Evolutionary conservation across 1,284 basidiomycete species (phyloP).

Genomic region (Sporisorium iseilematis-ciliati): DNA sequence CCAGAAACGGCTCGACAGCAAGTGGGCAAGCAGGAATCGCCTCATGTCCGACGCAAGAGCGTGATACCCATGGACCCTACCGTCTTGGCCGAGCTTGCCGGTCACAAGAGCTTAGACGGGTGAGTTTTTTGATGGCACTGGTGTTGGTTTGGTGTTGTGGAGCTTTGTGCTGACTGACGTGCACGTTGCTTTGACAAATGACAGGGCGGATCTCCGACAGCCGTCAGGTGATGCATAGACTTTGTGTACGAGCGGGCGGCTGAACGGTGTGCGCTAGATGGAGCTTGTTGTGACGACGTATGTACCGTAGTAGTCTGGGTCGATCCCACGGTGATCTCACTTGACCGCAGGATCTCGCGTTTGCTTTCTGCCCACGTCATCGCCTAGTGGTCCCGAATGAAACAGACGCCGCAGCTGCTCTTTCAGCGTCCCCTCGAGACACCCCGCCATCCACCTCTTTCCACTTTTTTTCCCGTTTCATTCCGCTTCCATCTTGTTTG

Average conservation of each 20-base stretch:
- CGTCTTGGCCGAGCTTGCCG: conserved; percentile 69
- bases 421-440: too few species aligned
- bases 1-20: conserved; percentile 55
- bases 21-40: conserved; percentile 50
- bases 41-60: conserved; percentile 67
- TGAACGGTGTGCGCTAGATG: too few species aligned
- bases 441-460: not conserved
- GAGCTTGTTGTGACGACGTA: too few species aligned
- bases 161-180: not conserved
- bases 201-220: conserved; percentile 30
- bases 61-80: conserved; percentile 70
- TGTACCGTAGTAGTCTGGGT: too few species aligned
- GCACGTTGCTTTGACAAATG: not conserved
- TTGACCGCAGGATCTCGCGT: too few species aligned
- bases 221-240: conserved; percentile 41
- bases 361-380: too few species aligned
- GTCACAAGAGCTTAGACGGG: conserved; percentile 67
- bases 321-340: too few species aligned
- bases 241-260: not conserved
- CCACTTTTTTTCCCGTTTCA: not conserved
- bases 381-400: too few species aligned
- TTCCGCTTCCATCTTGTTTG: not conserved
- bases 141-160: not conserved
- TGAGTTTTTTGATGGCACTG: conserved; percentile 11
- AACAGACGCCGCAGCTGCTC: too few species aligned